Conservation (phyloP, 495 filamentous ascomycete genomes). For the Aspergillus steynii region DNA sequence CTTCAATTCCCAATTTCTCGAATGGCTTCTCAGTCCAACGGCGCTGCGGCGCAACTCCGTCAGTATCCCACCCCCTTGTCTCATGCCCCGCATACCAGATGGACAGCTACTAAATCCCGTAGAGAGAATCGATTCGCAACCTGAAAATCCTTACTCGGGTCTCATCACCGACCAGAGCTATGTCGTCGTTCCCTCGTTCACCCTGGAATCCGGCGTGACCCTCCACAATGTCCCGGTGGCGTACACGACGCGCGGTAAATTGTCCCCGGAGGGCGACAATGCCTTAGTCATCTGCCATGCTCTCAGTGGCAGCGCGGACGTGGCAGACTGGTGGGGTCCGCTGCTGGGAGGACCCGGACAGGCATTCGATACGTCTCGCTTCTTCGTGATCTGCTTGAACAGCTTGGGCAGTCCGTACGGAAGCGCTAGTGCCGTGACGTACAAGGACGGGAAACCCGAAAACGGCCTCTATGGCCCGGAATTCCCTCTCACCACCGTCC, state of each 20-base stretch:
- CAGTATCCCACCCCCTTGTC: conserved; percentile 35
- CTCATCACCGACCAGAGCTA: conserved; percentile 87
- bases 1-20: not conserved
- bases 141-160: conserved; percentile 87
- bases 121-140: conserved; percentile 66
- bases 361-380: conserved; percentile 88
- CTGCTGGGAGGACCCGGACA: conserved; percentile 84
- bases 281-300: conserved; percentile 97
- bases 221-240: conserved; percentile 89
- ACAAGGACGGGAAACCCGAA: conserved; percentile 71
- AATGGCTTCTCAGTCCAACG: conserved; percentile 33
- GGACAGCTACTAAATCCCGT: conserved; percentile 61
- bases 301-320: conserved; percentile 92
- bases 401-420: conserved; percentile 96
- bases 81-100: conserved; percentile 4
- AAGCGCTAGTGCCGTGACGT: conserved; percentile 91
- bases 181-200: conserved; percentile 83
- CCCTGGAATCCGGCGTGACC: conserved; percentile 87
- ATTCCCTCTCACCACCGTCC: conserved; percentile 91
- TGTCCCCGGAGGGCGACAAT: conserved; percentile 80
- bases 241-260: conserved; percentile 80
- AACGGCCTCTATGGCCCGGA: conserved; percentile 89
- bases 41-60: conserved; percentile 37
- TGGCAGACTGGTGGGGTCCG: conserved; percentile 97
- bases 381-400: conserved; percentile 95